Conservation (phyloP, 2,329 filamentous ascomycete species). For the Sporothrix pallida region DNA sequence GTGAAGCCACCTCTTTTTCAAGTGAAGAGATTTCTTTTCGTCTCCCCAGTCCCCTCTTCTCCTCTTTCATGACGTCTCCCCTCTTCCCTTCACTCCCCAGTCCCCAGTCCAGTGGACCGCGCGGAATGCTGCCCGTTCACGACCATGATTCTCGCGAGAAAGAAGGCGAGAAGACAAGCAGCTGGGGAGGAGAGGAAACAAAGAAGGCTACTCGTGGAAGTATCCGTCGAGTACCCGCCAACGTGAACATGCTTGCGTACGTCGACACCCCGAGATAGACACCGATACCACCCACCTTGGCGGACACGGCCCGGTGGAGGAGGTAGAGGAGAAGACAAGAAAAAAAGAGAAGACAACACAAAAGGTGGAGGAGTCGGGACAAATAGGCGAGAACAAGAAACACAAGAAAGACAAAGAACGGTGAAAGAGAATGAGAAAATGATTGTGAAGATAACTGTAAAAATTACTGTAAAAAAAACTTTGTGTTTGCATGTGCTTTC, state of each 20-base stretch:
- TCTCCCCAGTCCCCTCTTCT: not conserved
- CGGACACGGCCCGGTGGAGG: slow-evolving; percentile 15
- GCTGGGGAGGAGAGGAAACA: not conserved
- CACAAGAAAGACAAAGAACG: not conserved
- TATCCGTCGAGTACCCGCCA: not conserved
- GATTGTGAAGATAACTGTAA: not conserved
- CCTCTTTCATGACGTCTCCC: not conserved
- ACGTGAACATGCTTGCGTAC: no score
- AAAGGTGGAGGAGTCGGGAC: not conserved
- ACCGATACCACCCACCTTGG: slow-evolving; percentile 17
- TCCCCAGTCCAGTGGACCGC: no score
- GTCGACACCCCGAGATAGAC: not conserved
- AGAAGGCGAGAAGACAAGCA: not conserved
- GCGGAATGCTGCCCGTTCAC: slow-evolving; percentile 19
- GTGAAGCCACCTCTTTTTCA: not conserved
- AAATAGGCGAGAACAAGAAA: not conserved
- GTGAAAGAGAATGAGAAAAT: not conserved
- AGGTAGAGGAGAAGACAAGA: not conserved
- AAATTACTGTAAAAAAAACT: not conserved
- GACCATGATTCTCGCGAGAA: slow-evolving; percentile 11
- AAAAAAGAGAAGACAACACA: not conserved
- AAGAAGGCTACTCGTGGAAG: not conserved
- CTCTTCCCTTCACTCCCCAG: not conserved
- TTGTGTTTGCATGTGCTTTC: slow-evolving; percentile 16
- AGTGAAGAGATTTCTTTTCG: not conserved